Percentiles rank a stretch among this genome's conserved stretches.
phyloP scores from a whole-genome alignment of 129 eudicot genomes.

The Flaveria ramosissima region DNA sequence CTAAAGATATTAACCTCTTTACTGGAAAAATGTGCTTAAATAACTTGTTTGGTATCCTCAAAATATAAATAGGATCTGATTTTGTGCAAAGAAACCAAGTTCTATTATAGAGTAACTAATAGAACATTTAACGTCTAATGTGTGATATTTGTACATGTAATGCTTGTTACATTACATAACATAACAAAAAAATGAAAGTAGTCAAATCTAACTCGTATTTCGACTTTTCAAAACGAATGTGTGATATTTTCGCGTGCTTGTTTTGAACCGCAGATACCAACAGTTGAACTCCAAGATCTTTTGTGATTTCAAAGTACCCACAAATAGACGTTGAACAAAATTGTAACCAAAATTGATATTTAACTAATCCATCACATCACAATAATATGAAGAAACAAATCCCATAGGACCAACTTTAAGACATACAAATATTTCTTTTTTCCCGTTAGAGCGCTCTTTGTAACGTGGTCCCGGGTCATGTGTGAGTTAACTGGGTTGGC shows the following conservation, averaged over 20 bases:
- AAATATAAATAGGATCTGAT: too few relatives aligned
- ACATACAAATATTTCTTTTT: neutral
- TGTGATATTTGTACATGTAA: too few relatives aligned
- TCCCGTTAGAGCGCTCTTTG: neutral
- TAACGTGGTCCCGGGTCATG: conserved; percentile 4
- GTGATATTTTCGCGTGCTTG: too few relatives aligned
- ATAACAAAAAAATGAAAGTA: too few relatives aligned
- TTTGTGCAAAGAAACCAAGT: too few relatives aligned
- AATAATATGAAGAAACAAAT: conserved; percentile 3
- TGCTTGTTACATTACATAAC: too few relatives aligned
- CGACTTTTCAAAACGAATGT: too few relatives aligned
- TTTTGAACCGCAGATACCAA: neutral
- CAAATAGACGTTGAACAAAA: neutral
- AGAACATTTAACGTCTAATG: too few relatives aligned
- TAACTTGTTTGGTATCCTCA: too few relatives aligned
- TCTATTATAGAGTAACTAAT: too few relatives aligned
- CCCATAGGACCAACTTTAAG: neutral
- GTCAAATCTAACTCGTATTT: too few relatives aligned
- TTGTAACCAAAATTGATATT: conserved; percentile 36
- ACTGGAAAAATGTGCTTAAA: neutral
- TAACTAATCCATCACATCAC: conserved; percentile 35
- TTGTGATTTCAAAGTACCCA: conserved; percentile 16
- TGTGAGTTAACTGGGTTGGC: neutral
- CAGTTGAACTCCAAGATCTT: neutral
- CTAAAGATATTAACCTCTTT: neutral